Conservation (phyloP, 1,284 basidiomycete species). For the Melanopsichium pennsylvanicum region DNA sequence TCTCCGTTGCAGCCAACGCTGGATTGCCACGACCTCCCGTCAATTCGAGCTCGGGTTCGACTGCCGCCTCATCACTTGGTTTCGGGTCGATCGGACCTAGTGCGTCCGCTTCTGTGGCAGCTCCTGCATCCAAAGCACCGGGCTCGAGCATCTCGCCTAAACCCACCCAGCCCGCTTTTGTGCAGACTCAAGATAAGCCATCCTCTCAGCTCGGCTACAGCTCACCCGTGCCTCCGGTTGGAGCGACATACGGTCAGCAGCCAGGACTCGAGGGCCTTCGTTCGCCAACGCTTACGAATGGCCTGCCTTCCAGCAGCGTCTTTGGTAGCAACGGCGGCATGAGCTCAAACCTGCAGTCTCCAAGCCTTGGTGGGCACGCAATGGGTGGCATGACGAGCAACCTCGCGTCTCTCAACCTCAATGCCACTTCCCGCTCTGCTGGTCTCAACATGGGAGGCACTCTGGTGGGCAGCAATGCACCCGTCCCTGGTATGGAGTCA, state of each 20-base stretch:
- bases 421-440: slow-evolving; percentile 22
- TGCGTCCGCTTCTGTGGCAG: slow-evolving; percentile 7
- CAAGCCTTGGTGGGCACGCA: slow-evolving; percentile 27
- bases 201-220: slow-evolving; percentile 4
- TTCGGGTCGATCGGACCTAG: slow-evolving; percentile 42
- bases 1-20: slow-evolving; percentile 40
- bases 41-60: slow-evolving; percentile 14
- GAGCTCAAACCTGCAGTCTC: slow-evolving; percentile 40
- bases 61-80: slow-evolving; percentile 21
- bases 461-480: slow-evolving; percentile 23
- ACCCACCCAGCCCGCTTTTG: slow-evolving; percentile 23
- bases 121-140: slow-evolving; percentile 15
- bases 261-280: slow-evolving; percentile 41
- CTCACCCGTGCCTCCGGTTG: slow-evolving; percentile 13
- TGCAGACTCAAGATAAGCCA: slow-evolving; percentile 25
- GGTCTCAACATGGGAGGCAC: slow-evolving; percentile 12
- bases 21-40: slow-evolving; percentile 49
- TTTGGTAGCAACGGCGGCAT: slow-evolving; percentile 29
- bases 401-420: slow-evolving; percentile 49
- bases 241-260: slow-evolving; percentile 26
- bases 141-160: slow-evolving; percentile 33
- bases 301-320: slow-evolving; percentile 21
- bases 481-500: slow-evolving; percentile 23
- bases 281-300: slow-evolving; percentile 48
- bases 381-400: slow-evolving; percentile 38